Base-by-base conservation (phyloP, 2,329 filamentous ascomycete species). In the Neofusicoccum ribis region DNA sequence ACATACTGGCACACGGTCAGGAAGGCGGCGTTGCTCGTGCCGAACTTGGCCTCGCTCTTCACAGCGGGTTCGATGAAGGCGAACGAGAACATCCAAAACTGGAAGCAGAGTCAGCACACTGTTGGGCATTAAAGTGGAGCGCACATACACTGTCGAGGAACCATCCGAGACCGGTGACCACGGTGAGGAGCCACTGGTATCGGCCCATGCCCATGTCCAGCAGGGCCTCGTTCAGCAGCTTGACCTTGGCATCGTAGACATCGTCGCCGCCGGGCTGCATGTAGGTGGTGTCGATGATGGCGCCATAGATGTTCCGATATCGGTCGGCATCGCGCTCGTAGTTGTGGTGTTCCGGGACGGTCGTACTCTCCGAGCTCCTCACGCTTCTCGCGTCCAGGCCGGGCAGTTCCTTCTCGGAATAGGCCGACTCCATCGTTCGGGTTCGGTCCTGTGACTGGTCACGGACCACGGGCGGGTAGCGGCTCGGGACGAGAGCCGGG, bases 141-240 rank as follows among this genome's bases (percentile, higher is more conserved):
- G 15, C 47, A 5, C 27, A 5, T 62, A 67, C 63, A 20, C 59
- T 65, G 47, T 68, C 67, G 5, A 67, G 52, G 49, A 67, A 68
- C 64, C 66, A 68, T 27, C 67, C 66, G n/a, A 68, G 65, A 17
- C 66, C 64, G 14, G 64, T 64, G 31, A 67, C 36, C 14, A 64
- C 17, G 20, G 59, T 65, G 31, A 67, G 64, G 12, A 44, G 47
- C 64, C 64, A 66, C 49, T 67, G 66, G 49, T 67, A 68, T n/a
- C 39, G n/a, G n/a, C 67, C 66, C 67, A 67, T 68, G 12, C 67
- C 66, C 17, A 68, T 37, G 44, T 68, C 66, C 17, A 67, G 31
- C 7, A 68, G 52, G 11, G 66, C 67, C 50, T 65, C 58, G 39
- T 68, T 68, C 36, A 68, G 62, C 20, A 67, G 43, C 44, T 67